Evolutionary conservation across 2,329 filamentous ascomycete genomes (phyloP).

Genomic region (Pseudopithomyces maydicus): DNA sequence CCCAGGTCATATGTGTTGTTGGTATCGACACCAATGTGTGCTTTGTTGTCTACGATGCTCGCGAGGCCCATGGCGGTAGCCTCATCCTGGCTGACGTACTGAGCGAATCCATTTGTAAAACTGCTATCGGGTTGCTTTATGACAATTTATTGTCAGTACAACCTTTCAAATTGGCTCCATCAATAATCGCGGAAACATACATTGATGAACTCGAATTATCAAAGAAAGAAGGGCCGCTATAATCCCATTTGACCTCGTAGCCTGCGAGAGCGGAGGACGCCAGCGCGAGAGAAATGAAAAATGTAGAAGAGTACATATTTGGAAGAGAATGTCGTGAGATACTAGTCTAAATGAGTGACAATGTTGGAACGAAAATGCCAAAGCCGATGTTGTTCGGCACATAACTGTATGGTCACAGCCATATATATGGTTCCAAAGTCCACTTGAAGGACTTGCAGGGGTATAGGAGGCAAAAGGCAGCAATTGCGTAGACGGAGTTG

Average conservation of each 20-base stretch:
- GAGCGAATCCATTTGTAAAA: conserved; percentile 2
- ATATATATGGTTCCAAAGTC: background rate
- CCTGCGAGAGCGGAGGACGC: background rate
- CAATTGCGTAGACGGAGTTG: background rate
- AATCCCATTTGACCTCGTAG: background rate
- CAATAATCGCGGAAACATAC: background rate
- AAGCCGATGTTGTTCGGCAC: background rate
- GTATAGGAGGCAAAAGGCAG: background rate
- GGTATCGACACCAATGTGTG: background rate
- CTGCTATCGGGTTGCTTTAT: conserved; percentile 1
- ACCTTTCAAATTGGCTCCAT: background rate
- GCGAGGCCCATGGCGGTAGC: background rate
- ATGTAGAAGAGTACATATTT: conserved; percentile 2
- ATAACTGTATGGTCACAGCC: background rate
- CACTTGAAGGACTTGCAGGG: background rate
- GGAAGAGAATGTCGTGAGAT: background rate
- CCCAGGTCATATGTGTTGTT: conserved; percentile 2
- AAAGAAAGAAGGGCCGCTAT: background rate
- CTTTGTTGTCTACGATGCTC: background rate
- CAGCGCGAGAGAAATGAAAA: background rate
- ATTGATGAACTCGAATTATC: conserved; percentile 4
- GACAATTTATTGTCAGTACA: background rate
- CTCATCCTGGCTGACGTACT: conserved; percentile 1
- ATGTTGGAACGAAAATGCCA: background rate
- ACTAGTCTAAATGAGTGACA: background rate